These are phyloP conservation scores for Phytophthora macrochlamydospora DNA, from an alignment of 352 stramenopile genomes.

Conservation along the genomic window DNA sequence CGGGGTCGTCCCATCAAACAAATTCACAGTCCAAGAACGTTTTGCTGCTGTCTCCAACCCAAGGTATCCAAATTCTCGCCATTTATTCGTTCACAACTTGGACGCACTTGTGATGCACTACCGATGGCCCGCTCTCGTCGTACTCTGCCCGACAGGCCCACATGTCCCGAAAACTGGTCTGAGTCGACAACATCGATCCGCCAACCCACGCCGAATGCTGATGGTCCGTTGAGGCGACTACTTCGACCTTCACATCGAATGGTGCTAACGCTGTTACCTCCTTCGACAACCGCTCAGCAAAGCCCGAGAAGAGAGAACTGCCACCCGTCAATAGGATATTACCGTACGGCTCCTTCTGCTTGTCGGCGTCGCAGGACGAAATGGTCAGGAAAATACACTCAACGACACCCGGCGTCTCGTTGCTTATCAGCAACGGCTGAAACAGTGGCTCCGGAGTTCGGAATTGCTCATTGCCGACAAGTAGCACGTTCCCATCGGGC, in stretches of 20 bases:
- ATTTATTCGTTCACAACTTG: conserved; percentile 44
- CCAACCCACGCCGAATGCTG: conserved; percentile 99
- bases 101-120: conserved; percentile 97
- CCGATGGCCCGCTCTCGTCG: conserved; percentile 95
- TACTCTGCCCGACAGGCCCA: conserved; percentile 98
- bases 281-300: conserved; percentile 93
- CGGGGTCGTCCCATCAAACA: too few species aligned
- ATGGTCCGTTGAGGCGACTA: conserved; percentile 91
- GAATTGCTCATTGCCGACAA: conserved; percentile 97
- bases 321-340: conserved; percentile 98
- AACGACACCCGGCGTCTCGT: conserved; percentile 84
- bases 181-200: conserved; percentile 95
- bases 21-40: too few species aligned
- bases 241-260: conserved; percentile 96
- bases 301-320: conserved; percentile 96
- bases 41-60: too few species aligned
- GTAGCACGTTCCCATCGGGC: conserved; percentile 94
- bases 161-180: conserved; percentile 98
- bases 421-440: conserved; percentile 93
- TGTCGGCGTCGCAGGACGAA: conserved; percentile 93
- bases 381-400: conserved; percentile 79
- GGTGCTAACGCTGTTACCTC: conserved; percentile 90
- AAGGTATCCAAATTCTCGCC: too few species aligned
- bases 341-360: conserved; percentile 94
- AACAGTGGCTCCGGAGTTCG: conserved; percentile 96